These are phyloP conservation scores for Creolimax fragrantissima DNA, from an alignment of 78 protist genomes.

Conservation along the genomic window DNA sequence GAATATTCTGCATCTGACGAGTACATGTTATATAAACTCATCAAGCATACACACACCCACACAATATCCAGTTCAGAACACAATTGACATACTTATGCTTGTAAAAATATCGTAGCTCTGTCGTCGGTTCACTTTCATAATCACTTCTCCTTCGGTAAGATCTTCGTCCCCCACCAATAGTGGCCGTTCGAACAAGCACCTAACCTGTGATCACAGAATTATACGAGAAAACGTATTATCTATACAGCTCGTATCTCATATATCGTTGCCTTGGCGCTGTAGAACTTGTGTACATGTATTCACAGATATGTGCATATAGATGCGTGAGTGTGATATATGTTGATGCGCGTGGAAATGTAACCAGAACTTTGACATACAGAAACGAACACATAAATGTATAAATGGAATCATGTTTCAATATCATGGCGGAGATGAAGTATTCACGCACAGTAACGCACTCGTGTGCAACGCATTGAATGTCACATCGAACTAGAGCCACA, in stretches of 20 bases:
- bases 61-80: too few relatives aligned
- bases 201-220: neutral
- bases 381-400: neutral
- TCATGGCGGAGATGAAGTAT: too few relatives aligned
- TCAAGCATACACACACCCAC: too few relatives aligned
- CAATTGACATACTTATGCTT: neutral
- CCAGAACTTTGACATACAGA: neutral
- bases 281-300: neutral
- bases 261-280: neutral
- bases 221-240: neutral
- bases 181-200: conserved; percentile 8
- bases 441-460: too few relatives aligned
- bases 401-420: too few relatives aligned
- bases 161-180: neutral
- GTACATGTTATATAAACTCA: too few relatives aligned
- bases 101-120: conserved; percentile 12
- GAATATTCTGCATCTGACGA: too few relatives aligned
- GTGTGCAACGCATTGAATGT: too few relatives aligned
- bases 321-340: neutral
- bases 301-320: neutral
- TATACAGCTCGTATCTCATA: neutral
- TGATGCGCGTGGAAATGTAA: neutral
- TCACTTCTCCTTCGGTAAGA: neutral
- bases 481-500: too few relatives aligned
- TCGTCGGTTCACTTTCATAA: conserved; percentile 4